Evolutionary conservation across 192 early-diverging fungal species (phyloP).

Genomic region (Backusella mclennaniae): DNA sequence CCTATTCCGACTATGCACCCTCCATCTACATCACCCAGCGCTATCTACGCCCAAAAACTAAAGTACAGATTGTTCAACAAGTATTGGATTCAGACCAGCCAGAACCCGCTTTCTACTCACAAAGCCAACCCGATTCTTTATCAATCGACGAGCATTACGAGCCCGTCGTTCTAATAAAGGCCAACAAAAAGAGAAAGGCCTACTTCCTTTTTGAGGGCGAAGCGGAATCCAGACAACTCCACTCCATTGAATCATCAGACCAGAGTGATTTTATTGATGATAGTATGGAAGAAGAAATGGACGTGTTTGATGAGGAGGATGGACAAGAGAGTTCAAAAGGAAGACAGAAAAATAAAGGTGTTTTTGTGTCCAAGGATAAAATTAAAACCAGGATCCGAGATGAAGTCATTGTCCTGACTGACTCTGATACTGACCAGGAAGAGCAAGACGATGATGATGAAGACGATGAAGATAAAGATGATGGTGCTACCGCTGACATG

Average conservation of each 20-base stretch:
- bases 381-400: not conserved
- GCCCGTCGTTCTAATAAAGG: too few species aligned
- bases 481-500: not conserved
- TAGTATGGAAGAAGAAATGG: not conserved
- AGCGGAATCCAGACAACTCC: rapidly evolving
- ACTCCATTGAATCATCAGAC: not conserved
- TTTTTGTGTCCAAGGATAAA: not conserved
- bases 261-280: not conserved
- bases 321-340: not conserved
- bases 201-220: too few species aligned
- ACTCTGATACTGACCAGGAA: not conserved
- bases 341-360: not conserved
- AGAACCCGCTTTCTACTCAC: too few species aligned
- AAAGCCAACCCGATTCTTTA: too few species aligned
- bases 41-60: too few species aligned
- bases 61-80: too few species aligned
- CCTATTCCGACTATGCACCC: too few species aligned
- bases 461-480: not conserved
- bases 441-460: not conserved
- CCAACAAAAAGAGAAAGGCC: too few species aligned
- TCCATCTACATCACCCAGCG: too few species aligned
- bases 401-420: not conserved
- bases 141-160: too few species aligned
- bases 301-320: not conserved
- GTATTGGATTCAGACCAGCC: too few species aligned